Conservation (phyloP, 257 asterid species). For the Sherardia arvensis region DNA sequence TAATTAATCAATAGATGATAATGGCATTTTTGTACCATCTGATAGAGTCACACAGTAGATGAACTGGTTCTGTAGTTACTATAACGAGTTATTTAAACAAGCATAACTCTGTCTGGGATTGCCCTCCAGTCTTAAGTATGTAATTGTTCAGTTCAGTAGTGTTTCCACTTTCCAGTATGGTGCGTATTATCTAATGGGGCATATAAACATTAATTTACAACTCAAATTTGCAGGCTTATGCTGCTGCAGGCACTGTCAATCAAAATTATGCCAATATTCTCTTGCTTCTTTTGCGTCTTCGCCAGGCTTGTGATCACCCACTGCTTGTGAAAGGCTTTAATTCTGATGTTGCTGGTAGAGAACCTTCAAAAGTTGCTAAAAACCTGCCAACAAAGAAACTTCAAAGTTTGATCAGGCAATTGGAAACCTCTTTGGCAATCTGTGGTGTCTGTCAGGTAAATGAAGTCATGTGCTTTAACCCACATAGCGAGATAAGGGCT, state of each 20-base stretch:
- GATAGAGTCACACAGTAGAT: neutral
- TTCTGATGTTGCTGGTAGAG: constrained; percentile 52
- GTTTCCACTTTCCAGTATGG: neutral
- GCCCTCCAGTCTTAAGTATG: neutral
- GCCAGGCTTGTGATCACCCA: constrained; percentile 99
- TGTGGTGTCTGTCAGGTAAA: constrained; percentile 75
- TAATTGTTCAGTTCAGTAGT: neutral
- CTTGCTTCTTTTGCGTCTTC: constrained; percentile 90
- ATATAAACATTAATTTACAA: neutral
- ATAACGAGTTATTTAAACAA: neutral
- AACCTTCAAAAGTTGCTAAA: constrained; percentile 58
- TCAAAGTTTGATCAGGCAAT: constrained; percentile 39
- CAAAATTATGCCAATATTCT: constrained; percentile 96
- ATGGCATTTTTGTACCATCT: neutral
- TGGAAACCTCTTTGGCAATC: constrained; percentile 67
- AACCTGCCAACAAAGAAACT: constrained; percentile 52
- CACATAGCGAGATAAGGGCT: too few relatives aligned
- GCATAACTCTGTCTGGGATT: neutral
- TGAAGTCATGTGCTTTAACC: constrained; percentile 9
- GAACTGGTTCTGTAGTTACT: neutral
- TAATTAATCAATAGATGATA: neutral
- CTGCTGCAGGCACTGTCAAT: constrained; percentile 95
- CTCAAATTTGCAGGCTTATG: constrained; percentile 65
- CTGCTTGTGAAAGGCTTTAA: constrained; percentile 74
- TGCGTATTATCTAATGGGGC: neutral